phyloP scores from a whole-genome alignment of 805 yeast genomes.

The Cyberlindnera mrakii region DNA sequence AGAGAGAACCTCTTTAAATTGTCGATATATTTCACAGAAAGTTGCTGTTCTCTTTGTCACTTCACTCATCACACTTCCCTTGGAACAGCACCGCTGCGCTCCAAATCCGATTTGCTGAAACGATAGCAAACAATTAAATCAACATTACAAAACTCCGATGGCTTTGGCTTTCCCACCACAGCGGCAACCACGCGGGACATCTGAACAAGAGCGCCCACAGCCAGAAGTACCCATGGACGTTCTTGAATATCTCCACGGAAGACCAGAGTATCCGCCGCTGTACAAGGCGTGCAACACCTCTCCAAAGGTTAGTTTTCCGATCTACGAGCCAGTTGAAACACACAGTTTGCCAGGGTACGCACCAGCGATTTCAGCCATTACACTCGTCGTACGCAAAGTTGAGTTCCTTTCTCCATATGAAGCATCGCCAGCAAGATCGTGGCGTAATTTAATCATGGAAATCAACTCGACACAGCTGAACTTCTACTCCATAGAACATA shows the following conservation, averaged over 20 bases:
- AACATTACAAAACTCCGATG: too few species aligned
- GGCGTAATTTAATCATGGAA: constrained; percentile 68
- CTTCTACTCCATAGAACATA: constrained; percentile 43
- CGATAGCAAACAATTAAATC: not conserved
- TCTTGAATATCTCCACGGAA: constrained; percentile 13
- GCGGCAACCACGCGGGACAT: not conserved
- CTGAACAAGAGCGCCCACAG: not conserved
- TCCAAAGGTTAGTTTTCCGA: constrained; percentile 24
- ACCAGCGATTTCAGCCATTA: constrained; percentile 59
- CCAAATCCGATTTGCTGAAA: too few species aligned
- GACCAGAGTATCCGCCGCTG: constrained; percentile 12
- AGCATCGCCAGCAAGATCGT: constrained; percentile 54
- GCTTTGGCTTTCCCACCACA: not conserved
- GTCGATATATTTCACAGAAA: too few species aligned
- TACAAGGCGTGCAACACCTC: constrained; percentile 9
- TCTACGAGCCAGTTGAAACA: constrained; percentile 26
- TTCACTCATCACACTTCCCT: too few species aligned
- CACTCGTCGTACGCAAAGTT: constrained; percentile 53
- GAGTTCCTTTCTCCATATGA: constrained; percentile 81
- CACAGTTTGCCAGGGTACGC: constrained; percentile 51
- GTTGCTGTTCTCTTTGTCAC: too few species aligned
- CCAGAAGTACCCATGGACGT: constrained; percentile 8
- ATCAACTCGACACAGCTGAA: constrained; percentile 84
- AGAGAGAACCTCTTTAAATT: too few species aligned
- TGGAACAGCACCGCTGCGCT: too few species aligned